Percentiles rank a stretch among this genome's conserved stretches.
These are phyloP conservation scores for Trichosporon inkin DNA, from an alignment of 1,284 basidiomycete genomes.

Conservation along the genomic window DNA sequence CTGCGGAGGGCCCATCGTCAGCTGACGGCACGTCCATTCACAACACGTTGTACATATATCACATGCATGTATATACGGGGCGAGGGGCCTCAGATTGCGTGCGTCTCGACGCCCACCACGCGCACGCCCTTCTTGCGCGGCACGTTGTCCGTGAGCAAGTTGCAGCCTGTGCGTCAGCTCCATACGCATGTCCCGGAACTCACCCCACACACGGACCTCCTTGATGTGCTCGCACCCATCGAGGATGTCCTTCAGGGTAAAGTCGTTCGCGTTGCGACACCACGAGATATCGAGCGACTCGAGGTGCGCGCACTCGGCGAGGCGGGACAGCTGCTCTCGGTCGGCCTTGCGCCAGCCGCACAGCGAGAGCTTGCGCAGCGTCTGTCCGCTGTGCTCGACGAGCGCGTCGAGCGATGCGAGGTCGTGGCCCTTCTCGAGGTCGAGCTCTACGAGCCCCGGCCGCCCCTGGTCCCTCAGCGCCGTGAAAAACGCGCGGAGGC, in stretches of 20 bases:
- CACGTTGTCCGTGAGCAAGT: conserved; percentile 46
- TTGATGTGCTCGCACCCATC: conserved; percentile 52
- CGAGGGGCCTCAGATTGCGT: conserved; percentile 31
- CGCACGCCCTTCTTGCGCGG: conserved; percentile 48
- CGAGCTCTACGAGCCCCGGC: conserved; percentile 54
- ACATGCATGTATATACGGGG: neutral
- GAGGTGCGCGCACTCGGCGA: conserved; percentile 58
- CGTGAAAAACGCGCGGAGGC: conserved; percentile 65
- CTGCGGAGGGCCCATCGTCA: too few species aligned
- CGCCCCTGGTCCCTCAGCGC: conserved; percentile 37
- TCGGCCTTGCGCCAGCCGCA: conserved; percentile 69
- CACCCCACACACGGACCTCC: conserved; percentile 48
- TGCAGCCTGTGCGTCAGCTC: conserved; percentile 38
- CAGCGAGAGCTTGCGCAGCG: conserved; percentile 65
- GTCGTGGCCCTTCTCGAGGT: conserved; percentile 60
- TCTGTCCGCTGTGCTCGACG: conserved; percentile 63
- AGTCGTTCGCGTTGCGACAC: conserved; percentile 80
- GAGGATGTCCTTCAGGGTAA: conserved; percentile 67
- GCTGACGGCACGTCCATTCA: too few species aligned
- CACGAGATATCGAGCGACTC: conserved; percentile 75
- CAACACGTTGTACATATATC: neutral
- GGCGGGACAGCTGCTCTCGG: conserved; percentile 57
- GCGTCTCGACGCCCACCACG: conserved; percentile 51
- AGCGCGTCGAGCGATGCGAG: conserved; percentile 63
- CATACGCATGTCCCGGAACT: conserved; percentile 17